Evolutionary conservation across 306 rosid genomes (phyloP).

Genomic region (Prunus padus): DNA sequence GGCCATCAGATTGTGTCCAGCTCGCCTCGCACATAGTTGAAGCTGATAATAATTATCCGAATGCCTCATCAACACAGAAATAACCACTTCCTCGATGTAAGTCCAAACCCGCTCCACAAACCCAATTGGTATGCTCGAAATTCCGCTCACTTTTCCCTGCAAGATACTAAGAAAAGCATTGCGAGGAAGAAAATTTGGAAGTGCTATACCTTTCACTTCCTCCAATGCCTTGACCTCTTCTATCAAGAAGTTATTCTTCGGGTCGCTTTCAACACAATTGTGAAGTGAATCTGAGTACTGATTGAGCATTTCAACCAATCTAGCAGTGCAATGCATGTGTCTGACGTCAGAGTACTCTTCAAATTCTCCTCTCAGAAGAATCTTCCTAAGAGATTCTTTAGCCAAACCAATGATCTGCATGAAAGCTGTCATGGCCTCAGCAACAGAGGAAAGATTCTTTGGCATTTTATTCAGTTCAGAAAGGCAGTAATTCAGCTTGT

Average conservation of each 20-base stretch:
- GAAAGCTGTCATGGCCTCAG: background rate
- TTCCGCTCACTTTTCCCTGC: background rate
- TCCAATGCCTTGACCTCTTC: conserved; percentile 23
- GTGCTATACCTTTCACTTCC: background rate
- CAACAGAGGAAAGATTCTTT: background rate
- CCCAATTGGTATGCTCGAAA: background rate
- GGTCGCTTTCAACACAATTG: background rate
- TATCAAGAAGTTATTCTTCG: conserved; percentile 17
- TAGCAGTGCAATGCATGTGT: conserved; percentile 43
- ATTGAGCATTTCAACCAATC: conserved; percentile 31
- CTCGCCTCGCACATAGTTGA: background rate
- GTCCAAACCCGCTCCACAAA: background rate
- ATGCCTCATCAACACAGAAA: background rate
- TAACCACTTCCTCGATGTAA: background rate
- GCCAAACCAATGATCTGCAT: background rate
- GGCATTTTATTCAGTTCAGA: background rate
- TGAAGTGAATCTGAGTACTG: conserved; percentile 3
- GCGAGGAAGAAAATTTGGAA: background rate
- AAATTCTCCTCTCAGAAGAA: conserved; percentile 39
- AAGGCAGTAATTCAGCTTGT: background rate
- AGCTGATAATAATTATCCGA: background rate
- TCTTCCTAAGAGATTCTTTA: conserved; percentile 1
- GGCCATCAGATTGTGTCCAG: background rate
- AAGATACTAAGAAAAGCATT: background rate
- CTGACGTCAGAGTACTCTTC: conserved; percentile 32